A percentile compares a stretch with the other conserved stretches of the same genome.
phyloP scores from a whole-genome alignment of 345 rosid species.

The Luvunga scandens region DNA sequence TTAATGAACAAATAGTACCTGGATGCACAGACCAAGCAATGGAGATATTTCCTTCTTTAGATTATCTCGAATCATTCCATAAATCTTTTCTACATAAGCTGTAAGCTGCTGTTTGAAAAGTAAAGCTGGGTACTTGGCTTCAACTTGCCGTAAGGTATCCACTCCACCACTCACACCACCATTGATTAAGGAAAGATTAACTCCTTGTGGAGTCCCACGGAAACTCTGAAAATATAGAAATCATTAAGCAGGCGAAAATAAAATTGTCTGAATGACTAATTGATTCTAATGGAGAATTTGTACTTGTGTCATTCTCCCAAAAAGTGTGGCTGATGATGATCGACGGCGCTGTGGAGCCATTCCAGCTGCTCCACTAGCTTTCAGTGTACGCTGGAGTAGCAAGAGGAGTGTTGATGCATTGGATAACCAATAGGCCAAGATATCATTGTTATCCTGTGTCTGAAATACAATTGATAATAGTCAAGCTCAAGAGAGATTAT shows the following conservation, averaged over 20 bases:
- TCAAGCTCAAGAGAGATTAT: conserved; percentile 16
- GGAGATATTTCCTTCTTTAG: conserved; percentile 97
- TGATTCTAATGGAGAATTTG: conserved; percentile 4
- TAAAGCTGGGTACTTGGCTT: conserved; percentile 96
- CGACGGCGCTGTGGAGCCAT: conserved; percentile 97
- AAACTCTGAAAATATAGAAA: conserved; percentile 57
- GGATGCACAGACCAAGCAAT: conserved; percentile 92
- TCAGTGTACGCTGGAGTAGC: conserved; percentile 83
- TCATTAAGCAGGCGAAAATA: conserved; percentile 15
- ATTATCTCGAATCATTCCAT: conserved; percentile 95
- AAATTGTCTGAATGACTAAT: conserved; percentile 6
- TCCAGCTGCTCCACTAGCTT: conserved; percentile 96
- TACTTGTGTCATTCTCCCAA: conserved; percentile 93
- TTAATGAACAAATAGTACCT: conserved; percentile 45
- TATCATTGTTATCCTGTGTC: conserved; percentile 85
- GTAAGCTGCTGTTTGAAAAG: conserved; percentile 97
- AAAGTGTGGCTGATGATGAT: conserved; percentile 89
- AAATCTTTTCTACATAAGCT: conserved; percentile 94
- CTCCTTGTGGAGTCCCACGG: conserved; percentile 91
- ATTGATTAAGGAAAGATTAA: conserved; percentile 67
- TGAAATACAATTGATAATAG: conserved; percentile 31
- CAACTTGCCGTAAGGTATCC: conserved; percentile 79
- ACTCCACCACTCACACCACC: conserved; percentile 57
- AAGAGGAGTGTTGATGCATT: conserved; percentile 91
- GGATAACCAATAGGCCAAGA: conserved; percentile 91